Conservation (phyloP, 192 early-diverging fungal species). For the Radiomyces spectabilis region DNA sequence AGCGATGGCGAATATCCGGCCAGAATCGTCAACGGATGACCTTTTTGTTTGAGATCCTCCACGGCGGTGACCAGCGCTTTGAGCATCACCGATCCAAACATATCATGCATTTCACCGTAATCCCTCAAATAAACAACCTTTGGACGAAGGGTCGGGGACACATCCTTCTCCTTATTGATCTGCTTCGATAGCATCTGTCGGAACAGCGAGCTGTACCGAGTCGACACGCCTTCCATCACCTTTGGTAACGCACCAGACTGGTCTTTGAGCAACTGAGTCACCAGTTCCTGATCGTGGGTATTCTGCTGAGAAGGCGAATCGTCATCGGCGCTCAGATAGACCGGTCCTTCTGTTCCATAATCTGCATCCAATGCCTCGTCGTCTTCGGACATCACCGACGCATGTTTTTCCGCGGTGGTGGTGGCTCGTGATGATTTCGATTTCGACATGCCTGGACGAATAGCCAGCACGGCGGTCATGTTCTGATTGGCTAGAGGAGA, state of each 20-base stretch:
- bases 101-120: slow-evolving; percentile 35
- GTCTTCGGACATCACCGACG: too few species aligned
- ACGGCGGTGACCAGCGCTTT: slow-evolving; percentile 33
- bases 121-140: slow-evolving; percentile 44
- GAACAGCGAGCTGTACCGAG: neutral
- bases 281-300: neutral
- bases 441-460: neutral
- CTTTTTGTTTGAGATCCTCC: slow-evolving; percentile 31
- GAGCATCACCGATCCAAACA: slow-evolving; percentile 26
- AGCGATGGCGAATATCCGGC: slow-evolving; percentile 39
- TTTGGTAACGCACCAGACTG: neutral
- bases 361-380: neutral
- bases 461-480: neutral
- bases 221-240: neutral
- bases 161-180: neutral
- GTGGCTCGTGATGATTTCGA: too few species aligned
- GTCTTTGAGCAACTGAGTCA: neutral
- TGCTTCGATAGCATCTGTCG: slow-evolving; percentile 7
- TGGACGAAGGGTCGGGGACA: slow-evolving; percentile 3
- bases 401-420: too few species aligned
- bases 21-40: slow-evolving; percentile 36
- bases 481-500: slow-evolving; percentile 3
- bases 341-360: neutral
- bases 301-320: neutral
- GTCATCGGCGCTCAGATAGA: neutral